A percentile compares a stretch with the other conserved stretches of the same genome.
Evolutionary conservation across 371 early-diverging fungal species (phyloP).

Genomic region (Actinomortierella wolfii): DNA sequence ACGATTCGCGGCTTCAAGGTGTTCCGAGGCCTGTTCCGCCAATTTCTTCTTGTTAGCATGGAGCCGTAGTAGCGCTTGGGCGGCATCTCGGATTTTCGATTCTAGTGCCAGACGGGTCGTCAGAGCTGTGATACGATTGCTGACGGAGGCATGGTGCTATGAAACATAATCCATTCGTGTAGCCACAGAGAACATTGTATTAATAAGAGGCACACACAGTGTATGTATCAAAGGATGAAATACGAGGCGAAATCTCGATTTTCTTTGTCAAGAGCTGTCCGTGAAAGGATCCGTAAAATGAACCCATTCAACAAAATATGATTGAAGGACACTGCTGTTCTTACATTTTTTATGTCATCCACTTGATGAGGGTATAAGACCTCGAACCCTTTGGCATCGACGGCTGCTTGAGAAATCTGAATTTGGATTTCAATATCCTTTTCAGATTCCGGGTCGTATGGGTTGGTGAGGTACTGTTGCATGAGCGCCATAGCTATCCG

Average conservation of each 20-base stretch:
- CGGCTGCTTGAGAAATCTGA: slow-evolving; percentile 62
- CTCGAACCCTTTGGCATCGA: slow-evolving; percentile 64
- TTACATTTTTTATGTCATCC: slow-evolving; percentile 58
- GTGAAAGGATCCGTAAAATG: background rate
- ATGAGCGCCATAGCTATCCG: slow-evolving; percentile 42
- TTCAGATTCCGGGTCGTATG: slow-evolving; percentile 48
- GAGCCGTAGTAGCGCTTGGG: slow-evolving; percentile 58
- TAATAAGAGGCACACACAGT: background rate
- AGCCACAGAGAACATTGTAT: background rate
- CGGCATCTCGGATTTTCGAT: slow-evolving; percentile 71
- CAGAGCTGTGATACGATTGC: slow-evolving; percentile 50
- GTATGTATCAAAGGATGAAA: background rate
- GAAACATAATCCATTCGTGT: background rate
- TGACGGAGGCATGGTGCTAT: slow-evolving; percentile 52
- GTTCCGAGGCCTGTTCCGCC: slow-evolving; percentile 55
- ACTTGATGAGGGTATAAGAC: slow-evolving; percentile 59
- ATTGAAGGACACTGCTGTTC: background rate
- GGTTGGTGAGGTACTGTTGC: slow-evolving; percentile 31
- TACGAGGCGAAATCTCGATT: background rate
- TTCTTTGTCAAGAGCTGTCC: no score
- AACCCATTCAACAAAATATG: background rate
- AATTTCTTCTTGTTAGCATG: slow-evolving; percentile 54
- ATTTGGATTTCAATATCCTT: slow-evolving; percentile 62
- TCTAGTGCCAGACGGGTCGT: slow-evolving; percentile 67
- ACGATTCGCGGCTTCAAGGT: slow-evolving; percentile 62